Conservation (phyloP, 345 rosid species). For the Populus davidiana region DNA sequence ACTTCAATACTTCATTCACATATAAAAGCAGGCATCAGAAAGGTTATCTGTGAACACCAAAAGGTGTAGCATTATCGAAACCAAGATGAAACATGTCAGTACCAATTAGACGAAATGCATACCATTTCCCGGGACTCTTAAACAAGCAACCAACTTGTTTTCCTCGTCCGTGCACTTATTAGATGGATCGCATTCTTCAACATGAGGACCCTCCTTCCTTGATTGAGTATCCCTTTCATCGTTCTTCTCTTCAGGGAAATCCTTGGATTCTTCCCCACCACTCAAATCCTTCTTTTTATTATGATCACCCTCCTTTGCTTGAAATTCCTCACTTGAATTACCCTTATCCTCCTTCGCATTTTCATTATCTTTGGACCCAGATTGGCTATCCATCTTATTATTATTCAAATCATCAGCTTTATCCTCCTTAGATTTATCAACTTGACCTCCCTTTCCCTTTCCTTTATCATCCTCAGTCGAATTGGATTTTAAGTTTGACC, state of each 20-base stretch:
- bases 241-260: conserved; percentile 13
- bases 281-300: conserved; percentile 7
- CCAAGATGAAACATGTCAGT: not conserved
- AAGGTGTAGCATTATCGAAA: not conserved
- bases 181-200: conserved; percentile 67
- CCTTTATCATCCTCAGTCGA: conserved; percentile 16
- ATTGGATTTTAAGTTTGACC: conserved; percentile 17
- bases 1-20: not conserved
- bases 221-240: conserved; percentile 7
- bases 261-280: conserved; percentile 13
- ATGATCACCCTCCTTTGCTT: conserved; percentile 9
- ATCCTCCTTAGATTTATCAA: not conserved
- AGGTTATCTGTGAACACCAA: not conserved
- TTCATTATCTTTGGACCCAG: conserved; percentile 7
- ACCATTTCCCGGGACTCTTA: conserved; percentile 81
- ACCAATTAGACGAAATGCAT: conserved; percentile 5
- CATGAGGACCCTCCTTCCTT: conserved; percentile 37
- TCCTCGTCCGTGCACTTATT: conserved; percentile 53
- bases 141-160: conserved; percentile 64
- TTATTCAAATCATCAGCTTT: not conserved
- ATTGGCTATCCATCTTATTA: not conserved
- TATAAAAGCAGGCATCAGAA: not conserved
- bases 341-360: not conserved
- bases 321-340: conserved; percentile 14
- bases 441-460: conserved; percentile 9